A percentile compares a stretch with the other conserved stretches of the same genome.
Evolutionary conservation across 1,284 basidiomycete genomes (phyloP).

Genomic region (Naganishia albida): DNA sequence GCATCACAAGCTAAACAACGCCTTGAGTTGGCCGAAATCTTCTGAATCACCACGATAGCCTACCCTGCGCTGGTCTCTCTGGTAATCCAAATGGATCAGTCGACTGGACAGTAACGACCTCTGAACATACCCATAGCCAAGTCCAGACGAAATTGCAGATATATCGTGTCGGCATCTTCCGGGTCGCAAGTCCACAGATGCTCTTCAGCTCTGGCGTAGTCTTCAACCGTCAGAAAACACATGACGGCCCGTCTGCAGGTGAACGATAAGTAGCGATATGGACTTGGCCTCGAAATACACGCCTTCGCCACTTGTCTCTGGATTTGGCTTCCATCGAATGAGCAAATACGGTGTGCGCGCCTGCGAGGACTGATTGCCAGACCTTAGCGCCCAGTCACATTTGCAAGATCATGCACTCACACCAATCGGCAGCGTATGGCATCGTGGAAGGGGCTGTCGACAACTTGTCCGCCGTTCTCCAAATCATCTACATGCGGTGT

Average conservation of each 20-base stretch:
- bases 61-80: constrained; percentile 12
- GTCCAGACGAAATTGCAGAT: constrained; percentile 8
- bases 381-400: neutral
- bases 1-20: constrained; percentile 1
- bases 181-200: constrained; percentile 17
- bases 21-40: neutral
- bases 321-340: neutral
- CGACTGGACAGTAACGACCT: neutral
- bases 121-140: constrained; percentile 5
- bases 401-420: neutral
- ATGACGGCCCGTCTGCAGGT: constrained; percentile 7
- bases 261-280: neutral
- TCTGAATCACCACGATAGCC: neutral
- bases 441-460: neutral
- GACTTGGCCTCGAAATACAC: neutral
- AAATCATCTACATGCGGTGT: constrained; percentile 4
- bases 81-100: neutral
- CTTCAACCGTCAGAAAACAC: constrained; percentile 15
- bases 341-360: constrained; percentile 2
- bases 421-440: constrained; percentile 21
- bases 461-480: constrained; percentile 19
- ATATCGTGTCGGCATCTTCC: constrained; percentile 17
- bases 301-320: constrained; percentile 18
- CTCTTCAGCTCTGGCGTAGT: constrained; percentile 17
- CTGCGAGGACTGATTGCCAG: constrained; percentile 8